Percentiles rank a stretch among this genome's conserved stretches.
These are phyloP conservation scores for Exobasidium cylindrosporum DNA, from an alignment of 1,284 basidiomycete species.

Conservation along the genomic window DNA sequence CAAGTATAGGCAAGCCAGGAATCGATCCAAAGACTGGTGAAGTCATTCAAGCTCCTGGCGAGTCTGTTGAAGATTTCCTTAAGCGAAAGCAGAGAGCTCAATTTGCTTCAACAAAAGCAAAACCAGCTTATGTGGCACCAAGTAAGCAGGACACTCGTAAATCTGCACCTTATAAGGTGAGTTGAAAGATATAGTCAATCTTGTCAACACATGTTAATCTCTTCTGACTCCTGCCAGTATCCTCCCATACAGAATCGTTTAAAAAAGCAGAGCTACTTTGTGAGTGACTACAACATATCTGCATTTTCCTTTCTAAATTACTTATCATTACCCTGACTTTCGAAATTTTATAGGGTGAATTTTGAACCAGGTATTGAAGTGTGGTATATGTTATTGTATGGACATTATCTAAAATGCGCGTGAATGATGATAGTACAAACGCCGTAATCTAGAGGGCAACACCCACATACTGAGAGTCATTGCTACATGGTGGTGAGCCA, in stretches of 20 bases:
- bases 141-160: slow-evolving; percentile 8
- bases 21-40: slow-evolving; percentile 20
- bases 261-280: slow-evolving; percentile 47
- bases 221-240: slow-evolving; percentile 41
- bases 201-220: slow-evolving; percentile 11
- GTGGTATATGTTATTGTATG: too few relatives aligned
- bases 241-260: slow-evolving; percentile 44
- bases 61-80: slow-evolving; percentile 12
- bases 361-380: too few relatives aligned
- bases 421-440: too few relatives aligned
- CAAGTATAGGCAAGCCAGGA: slow-evolving; percentile 21
- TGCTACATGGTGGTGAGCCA: too few relatives aligned
- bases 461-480: too few relatives aligned
- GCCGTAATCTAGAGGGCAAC: too few relatives aligned
- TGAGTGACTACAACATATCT: slow-evolving; percentile 21
- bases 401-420: too few relatives aligned
- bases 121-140: not conserved
- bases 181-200: not conserved
- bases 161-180: slow-evolving; percentile 21
- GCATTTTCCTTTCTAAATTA: not conserved
- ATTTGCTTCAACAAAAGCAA: slow-evolving; percentile 10
- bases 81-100: slow-evolving; percentile 1
- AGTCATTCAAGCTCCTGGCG: slow-evolving; percentile 11
- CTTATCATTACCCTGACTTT: not conserved
- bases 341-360: not conserved